Evolutionary conservation across 1,284 basidiomycete species (phyloP), one percentile per base, ranked within the genome.

Genomic region (Pulchroboletus neoregius): DNA sequence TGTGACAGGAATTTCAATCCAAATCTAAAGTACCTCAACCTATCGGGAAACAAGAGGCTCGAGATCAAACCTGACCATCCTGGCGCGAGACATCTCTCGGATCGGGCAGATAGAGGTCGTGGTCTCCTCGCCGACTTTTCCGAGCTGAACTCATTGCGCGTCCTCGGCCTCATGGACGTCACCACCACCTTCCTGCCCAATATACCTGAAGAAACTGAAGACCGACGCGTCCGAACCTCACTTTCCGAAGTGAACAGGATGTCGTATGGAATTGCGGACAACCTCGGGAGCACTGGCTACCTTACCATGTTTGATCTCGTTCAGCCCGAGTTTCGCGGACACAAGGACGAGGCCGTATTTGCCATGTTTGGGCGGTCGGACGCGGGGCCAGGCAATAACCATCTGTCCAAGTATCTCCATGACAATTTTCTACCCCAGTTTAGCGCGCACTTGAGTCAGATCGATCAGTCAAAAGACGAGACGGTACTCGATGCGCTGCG

Each of bases 81-180:
- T 1, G 46, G 48, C 68, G 8, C 46, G 15, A 49, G 31, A 37
- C 50, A 60, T 23, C 54, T 51, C 46, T 53, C 51, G 3, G 61
- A 53, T 31, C 57, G 26, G 52, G 13, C 24, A 7, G 67, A 58
- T 41, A 56, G 43, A 35, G 36, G 47, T n/a, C 58, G 58, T 12
- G 64, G 68, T 45, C 60, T 75, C 51, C 76, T 95, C 16, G 87
- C 91, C 12, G 91, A 94, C 57, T 99, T 99, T 66, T 85, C 84
- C n/a, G 80, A 81, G 6, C 75, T 98, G 27, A 78, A 76, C 1
- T 82, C 91, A 56, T 75, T 99, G 35, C 86, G 87, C 30, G 83
- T 96, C 16, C 78, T 99, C 2, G 95, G 96, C 32, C 78, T 99
- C 30, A 99, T 99, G 90, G 96, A 99, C 66, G 93, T 99, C 51